Base-by-base conservation (phyloP, 2,329 filamentous ascomycete genomes). In the Gaeumannomyces tritici region DNA sequence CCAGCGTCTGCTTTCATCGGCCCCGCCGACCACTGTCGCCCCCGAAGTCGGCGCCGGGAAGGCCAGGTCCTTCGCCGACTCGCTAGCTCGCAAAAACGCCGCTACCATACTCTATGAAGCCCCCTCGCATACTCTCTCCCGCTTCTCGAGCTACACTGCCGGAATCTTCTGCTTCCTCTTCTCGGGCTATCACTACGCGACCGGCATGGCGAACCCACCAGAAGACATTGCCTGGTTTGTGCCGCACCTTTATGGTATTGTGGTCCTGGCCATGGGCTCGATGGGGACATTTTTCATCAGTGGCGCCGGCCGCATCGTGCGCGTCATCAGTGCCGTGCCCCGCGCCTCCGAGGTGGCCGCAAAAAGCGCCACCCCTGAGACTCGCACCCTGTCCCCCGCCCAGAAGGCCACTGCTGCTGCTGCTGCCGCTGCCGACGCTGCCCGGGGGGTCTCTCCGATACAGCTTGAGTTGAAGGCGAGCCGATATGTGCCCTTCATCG, bases 51-150 rank as follows among this genome's bases (percentile, higher is more conserved):
- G 73, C 78, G 55, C 69, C 76, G 62, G 69, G 85, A 55, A 77
- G 79, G 27, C 62, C 28, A 63, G 65, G 63, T 65, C 74, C 62
- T 85, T 81, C 73, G 78, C 80, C 68, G 80, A 80, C 64, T 80
- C 79, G 64, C 79, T 90, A 51, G 81, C 83, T 18, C 75, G 77
- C 63, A 82, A 83, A 65, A 69, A 78, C n/a, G 74, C 78, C 1
- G 79, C 82, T 6, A 85, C 87, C 9, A 73, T 83, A 3, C 77
- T 91, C 56, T 91, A 89, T 76, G 79, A 87, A 68, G 81, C 83
- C 1, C 84, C 85, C 18, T 85, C 85, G 1, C 86, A 89, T 68
- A 81, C 82, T 63, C 79, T 80, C 73, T 88, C 86, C 72, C 80
- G 88, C 65, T 70, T 83, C 66, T 82, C 83, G 57, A 84, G 83